Conservation (phyloP, 805 yeast genomes). For the Candida tammaniensis region DNA sequence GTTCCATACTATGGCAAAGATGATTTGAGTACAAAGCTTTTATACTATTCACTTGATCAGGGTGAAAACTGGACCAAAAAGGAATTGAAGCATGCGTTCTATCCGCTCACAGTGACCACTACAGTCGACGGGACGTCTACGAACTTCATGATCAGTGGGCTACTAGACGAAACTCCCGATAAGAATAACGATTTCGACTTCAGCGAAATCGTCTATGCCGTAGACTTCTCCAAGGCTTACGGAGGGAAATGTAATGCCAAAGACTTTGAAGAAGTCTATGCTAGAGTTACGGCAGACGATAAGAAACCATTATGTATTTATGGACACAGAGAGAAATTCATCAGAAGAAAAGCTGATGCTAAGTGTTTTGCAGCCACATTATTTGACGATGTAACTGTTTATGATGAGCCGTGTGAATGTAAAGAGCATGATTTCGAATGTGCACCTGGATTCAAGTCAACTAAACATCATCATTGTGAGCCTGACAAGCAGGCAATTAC, state of each 20-base stretch:
- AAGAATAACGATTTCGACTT: constrained; percentile 8
- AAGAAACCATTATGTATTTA: constrained; percentile 51
- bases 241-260: constrained; percentile 42
- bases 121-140: constrained; percentile 70
- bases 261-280: constrained; percentile 68
- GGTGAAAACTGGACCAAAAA: constrained; percentile 63
- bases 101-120: constrained; percentile 47
- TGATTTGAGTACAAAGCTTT: constrained; percentile 28
- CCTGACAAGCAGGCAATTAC: constrained; percentile 24
- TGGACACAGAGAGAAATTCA: constrained; percentile 65
- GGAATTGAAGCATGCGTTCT: constrained; percentile 43
- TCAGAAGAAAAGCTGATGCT: constrained; percentile 62
- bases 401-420: constrained; percentile 63
- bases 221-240: constrained; percentile 61
- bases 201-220: constrained; percentile 25
- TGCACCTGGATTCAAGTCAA: constrained; percentile 41
- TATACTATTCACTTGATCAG: constrained; percentile 64
- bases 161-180: constrained; percentile 15
- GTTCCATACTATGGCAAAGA: constrained; percentile 37
- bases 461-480: constrained; percentile 46
- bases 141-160: constrained; percentile 53
- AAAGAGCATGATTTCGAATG: constrained; percentile 70
- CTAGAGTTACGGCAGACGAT: constrained; percentile 38
- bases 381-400: constrained; percentile 44
- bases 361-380: constrained; percentile 56